Evolutionary conservation across 768 basidiomycete species (phyloP), one percentile per base, ranked within the genome.

Genomic region (Suillus spraguei): DNA sequence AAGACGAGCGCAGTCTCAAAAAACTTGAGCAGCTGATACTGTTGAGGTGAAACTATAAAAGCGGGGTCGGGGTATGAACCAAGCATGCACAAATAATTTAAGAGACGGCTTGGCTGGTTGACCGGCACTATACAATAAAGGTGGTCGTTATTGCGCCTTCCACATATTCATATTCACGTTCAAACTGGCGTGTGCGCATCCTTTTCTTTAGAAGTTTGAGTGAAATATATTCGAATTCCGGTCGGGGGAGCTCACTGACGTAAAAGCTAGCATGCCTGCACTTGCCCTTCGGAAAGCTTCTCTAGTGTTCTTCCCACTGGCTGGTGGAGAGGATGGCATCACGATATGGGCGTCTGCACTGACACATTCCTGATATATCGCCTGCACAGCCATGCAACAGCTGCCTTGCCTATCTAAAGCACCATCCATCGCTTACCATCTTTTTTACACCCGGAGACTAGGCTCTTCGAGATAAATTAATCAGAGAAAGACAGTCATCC

Each of bases 31-130:
- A 58, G 56, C 39, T 58, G 55, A 58, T 39, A 56, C 32, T 33
- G 52, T 53, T 33, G 39, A 41, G 55, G 56, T 58, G 56, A 58
- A 39, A 58, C 24, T 41, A 58, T 58, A 39, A 41, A 58, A 41
- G 56, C 56, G 28, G 38, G 24, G 39, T 53, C 52, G 33, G 52
- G 52, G 33, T 35, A 41, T 41, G 3, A 41, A 41, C 56, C 56
- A 58, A 58, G 24, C 56, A 58, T 58, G 56, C 39, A 58, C 56
- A 58, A 58, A 58, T 58, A 58, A 20, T 28, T 28, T 28, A 28
- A 28, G 28, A 28, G 28, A 24, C 39, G 39, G 47, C 38, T 38
- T n/a, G n/a, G n/a, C n/a, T n/a, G 35, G 35, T 47, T 24, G 9
- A 47, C 14, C 22, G n/a, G 46, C 22, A 47, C n/a, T 13, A 49